Conservation (phyloP, 352 stramenopile species). For the Poterioochromonas sp. region DNA sequence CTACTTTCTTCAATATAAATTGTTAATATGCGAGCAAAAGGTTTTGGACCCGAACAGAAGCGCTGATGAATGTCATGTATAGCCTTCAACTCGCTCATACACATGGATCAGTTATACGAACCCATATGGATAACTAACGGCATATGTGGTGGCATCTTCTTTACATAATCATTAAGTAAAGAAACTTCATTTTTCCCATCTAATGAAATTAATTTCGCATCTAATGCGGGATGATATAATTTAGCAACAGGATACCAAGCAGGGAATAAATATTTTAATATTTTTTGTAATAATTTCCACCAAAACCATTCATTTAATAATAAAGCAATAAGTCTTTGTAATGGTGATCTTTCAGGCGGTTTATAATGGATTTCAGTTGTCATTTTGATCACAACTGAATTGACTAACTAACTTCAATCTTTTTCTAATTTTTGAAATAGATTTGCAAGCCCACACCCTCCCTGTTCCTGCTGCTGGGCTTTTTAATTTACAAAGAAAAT, state of each 20-base stretch:
- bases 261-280: not conserved
- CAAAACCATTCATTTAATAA: no score
- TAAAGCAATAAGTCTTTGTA: no score
- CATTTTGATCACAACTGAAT: no score
- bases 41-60: not conserved
- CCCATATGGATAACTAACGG: not conserved
- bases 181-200: not conserved
- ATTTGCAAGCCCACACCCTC: no score
- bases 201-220: not conserved
- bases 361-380: no score
- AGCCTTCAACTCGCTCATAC: not conserved
- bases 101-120: not conserved
- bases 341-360: no score
- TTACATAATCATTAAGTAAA: not conserved
- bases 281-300: no score
- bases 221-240: not conserved
- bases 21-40: not conserved
- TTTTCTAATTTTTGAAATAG: no score
- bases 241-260: not conserved
- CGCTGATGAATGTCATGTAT: not conserved
- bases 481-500: no score
- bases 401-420: no score
- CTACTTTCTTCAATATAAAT: constrained; percentile 11
- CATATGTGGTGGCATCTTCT: not conserved
- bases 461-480: no score